Evolutionary conservation across 2,329 filamentous ascomycete species (phyloP).

Genomic region (Arthrobotrys conoides): DNA sequence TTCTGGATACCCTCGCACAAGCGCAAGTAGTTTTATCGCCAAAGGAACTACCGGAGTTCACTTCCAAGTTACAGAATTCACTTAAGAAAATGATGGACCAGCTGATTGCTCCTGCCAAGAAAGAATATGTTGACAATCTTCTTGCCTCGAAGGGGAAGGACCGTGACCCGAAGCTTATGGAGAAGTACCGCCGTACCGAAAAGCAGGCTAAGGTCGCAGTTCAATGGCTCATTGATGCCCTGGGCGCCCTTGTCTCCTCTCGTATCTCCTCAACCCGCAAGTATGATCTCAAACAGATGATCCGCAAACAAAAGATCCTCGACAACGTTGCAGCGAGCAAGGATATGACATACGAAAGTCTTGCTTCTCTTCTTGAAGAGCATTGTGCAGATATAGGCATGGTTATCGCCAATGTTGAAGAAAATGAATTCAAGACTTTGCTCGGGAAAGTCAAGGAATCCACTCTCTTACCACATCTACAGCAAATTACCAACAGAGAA

Average conservation of each 20-base stretch:
- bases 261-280: conserved; percentile 57
- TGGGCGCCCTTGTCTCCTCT: conserved; percentile 45
- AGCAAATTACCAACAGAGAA: conserved; percentile 38
- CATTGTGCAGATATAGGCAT: conserved; percentile 55
- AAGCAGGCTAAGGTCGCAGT: conserved; percentile 50
- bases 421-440: conserved; percentile 22
- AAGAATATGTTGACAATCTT: conserved; percentile 48
- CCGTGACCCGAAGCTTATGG: conserved; percentile 55
- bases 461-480: conserved; percentile 38
- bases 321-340: conserved; percentile 56
- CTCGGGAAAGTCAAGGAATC: conserved; percentile 39
- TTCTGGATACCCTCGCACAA: conserved; percentile 50
- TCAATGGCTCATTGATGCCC: conserved; percentile 59
- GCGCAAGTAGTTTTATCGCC: conserved; percentile 45
- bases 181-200: conserved; percentile 48
- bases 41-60: conserved; percentile 51
- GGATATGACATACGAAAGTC: conserved; percentile 55
- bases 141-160: conserved; percentile 32
- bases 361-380: conserved; percentile 45
- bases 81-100: conserved; percentile 51
- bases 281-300: conserved; percentile 60
- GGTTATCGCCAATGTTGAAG: conserved; percentile 56
- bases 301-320: conserved; percentile 54
- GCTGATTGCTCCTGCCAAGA: conserved; percentile 36
- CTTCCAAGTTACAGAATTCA: conserved; percentile 41